Evolutionary conservation across 2,329 filamentous ascomycete genomes (phyloP).

Genomic region (Pestalotiopsis sp.): DNA sequence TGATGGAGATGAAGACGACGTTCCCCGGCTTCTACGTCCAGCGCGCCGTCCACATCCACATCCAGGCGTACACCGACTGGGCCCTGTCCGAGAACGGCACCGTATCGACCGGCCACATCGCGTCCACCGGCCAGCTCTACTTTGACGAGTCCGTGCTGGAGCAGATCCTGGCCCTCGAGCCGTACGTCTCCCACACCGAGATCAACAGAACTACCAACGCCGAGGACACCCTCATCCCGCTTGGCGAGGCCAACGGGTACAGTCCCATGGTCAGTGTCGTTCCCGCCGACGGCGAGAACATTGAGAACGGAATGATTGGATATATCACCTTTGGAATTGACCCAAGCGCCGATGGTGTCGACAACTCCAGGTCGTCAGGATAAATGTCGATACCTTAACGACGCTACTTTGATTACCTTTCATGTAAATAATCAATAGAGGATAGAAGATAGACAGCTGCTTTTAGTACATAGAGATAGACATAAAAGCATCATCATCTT

Average conservation of each 20-base stretch:
- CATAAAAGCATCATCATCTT: too few species aligned
- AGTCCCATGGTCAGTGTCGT: slow-evolving; percentile 33
- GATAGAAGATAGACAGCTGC: neutral
- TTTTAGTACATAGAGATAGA: neutral
- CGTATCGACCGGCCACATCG: slow-evolving; percentile 15
- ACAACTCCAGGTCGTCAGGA: neutral
- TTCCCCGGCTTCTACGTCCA: slow-evolving; percentile 26
- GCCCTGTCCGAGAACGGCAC: slow-evolving; percentile 19
- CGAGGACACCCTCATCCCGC: slow-evolving; percentile 21
- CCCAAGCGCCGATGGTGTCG: slow-evolving; percentile 11
- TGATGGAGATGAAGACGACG: slow-evolving; percentile 28
- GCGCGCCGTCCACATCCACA: slow-evolving; percentile 24
- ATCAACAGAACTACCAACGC: slow-evolving; percentile 38
- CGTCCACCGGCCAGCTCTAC: slow-evolving; percentile 20
- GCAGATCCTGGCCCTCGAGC: slow-evolving; percentile 35
- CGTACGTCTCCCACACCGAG: slow-evolving; percentile 33
- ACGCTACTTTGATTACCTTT: neutral
- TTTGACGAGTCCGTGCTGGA: slow-evolving; percentile 19
- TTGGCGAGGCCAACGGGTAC: slow-evolving; percentile 25
- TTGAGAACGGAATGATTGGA: slow-evolving; percentile 36
- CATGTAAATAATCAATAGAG: neutral
- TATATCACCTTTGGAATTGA: slow-evolving; percentile 39
- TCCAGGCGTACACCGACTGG: slow-evolving; percentile 16
- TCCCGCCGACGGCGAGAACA: slow-evolving; percentile 33
- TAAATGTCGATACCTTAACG: neutral